Evolutionary conservation across 2,329 filamentous ascomycete species (phyloP).

Genomic region (Salinomyces thailandicus): DNA sequence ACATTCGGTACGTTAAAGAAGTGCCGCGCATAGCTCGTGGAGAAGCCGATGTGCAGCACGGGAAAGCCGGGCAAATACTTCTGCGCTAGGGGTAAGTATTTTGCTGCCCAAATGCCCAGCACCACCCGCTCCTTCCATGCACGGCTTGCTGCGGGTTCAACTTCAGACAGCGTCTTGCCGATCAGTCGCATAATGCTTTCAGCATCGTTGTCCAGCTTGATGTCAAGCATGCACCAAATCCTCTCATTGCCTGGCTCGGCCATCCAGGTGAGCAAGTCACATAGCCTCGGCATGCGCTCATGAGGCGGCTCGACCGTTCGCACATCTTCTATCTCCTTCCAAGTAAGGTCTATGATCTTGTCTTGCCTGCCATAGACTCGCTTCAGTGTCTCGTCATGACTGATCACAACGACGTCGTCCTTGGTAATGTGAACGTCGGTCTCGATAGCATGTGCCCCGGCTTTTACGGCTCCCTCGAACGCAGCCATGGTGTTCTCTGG

Average conservation of each 20-base stretch:
- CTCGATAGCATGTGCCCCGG: constrained; percentile 72
- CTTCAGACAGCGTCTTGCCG: constrained; percentile 46
- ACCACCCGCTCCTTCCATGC: constrained; percentile 67
- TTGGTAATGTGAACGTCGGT: constrained; percentile 76
- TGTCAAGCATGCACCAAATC: constrained; percentile 76
- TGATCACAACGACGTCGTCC: constrained; percentile 72
- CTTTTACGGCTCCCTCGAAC: constrained; percentile 61
- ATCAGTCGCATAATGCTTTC: constrained; percentile 61
- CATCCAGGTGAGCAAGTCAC: constrained; percentile 65
- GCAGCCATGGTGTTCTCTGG: constrained; percentile 82
- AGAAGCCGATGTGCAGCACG: constrained; percentile 59
- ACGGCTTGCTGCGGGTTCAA: constrained; percentile 18
- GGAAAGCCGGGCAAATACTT: constrained; percentile 53
- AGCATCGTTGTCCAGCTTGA: constrained; percentile 70
- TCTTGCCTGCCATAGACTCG: constrained; percentile 70
- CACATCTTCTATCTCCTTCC: constrained; percentile 59
- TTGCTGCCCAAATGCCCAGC: constrained; percentile 72
- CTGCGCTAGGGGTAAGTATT: constrained; percentile 55
- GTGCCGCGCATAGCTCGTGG: constrained; percentile 55
- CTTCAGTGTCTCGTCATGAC: constrained; percentile 59
- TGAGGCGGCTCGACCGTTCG: constrained; percentile 57
- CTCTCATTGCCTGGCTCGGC: constrained; percentile 52
- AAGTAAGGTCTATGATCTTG: constrained; percentile 65
- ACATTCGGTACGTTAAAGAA: constrained; percentile 60
- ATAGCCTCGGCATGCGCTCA: constrained; percentile 61